Evolutionary conservation across 2,329 filamentous ascomycete species (phyloP), one percentile per base, ranked within the genome.

Genomic region (Alternaria sp.): DNA sequence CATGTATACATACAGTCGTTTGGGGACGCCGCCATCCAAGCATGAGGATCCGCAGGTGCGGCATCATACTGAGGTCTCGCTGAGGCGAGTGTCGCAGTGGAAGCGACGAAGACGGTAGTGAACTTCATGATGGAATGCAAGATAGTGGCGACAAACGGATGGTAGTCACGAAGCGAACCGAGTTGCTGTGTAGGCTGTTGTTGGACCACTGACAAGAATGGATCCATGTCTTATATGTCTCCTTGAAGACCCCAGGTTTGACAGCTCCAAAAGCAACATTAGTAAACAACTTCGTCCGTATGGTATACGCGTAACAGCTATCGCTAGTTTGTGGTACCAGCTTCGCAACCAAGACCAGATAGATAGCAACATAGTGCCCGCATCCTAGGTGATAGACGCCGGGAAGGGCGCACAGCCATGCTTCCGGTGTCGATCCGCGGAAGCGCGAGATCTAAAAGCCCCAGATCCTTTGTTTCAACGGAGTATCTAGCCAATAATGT

Each of bases 1-100:
- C 1, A 9, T 21, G 1, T n/a, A 11, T 28, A 21, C 46, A 51
- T 67, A 68, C 69, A 71, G 23, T 72, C 70, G 26, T 62, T 30
- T 5, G 66, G 57, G 4, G 66, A 69, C 2, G 52, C 59, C 10
- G 70, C 55, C 12, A 69, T 66, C 71, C 70, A 74, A 23, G 58
- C 62, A 30, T 72, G 69, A 11, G 68, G 55, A 21, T 69, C 62
- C 3, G 17, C 3, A 4, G 44, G 19, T 10, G 11, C 44, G 6
- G 57, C 32, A 28, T 45, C 36, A 21, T 67, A 59, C 28, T 68
- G 59, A 11, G 60, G 64, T 21, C 12, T 59, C 4, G 65, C 59
- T 8, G 64, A 63, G 15, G n/a, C 62, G 11, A 68, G 17, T 5
- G 62, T 57, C 17, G 52, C 60, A 5, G 60, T 57, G n/a, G 54